Conservation (phyloP, 768 basidiomycete genomes). For the Russula lepida region DNA sequence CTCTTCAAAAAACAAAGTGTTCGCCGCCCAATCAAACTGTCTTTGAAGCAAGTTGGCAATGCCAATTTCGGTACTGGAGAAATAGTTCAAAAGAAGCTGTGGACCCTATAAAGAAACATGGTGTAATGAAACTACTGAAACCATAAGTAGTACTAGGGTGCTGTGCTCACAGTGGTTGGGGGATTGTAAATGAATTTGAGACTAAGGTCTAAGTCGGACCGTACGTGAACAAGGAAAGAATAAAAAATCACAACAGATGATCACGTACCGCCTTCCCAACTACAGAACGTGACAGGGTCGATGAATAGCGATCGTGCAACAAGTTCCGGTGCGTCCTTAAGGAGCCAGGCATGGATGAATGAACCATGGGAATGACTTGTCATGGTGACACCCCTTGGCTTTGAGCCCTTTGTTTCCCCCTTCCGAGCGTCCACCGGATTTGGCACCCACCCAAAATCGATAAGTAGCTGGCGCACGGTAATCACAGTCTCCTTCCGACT, state of each 20-base stretch:
- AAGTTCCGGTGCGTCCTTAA: slow-evolving; percentile 68
- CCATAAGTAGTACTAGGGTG: neutral
- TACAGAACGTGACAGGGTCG: slow-evolving; percentile 84
- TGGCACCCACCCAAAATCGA: slow-evolving; percentile 56
- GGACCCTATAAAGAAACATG: slow-evolving; percentile 42
- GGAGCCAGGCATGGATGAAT: slow-evolving; percentile 81
- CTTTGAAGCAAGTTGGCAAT: slow-evolving; percentile 78
- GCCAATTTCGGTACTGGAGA: slow-evolving; percentile 81
- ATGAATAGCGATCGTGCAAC: slow-evolving; percentile 76
- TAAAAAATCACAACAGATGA: neutral
- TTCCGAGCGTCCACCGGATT: slow-evolving; percentile 23
- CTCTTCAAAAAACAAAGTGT: slow-evolving; percentile 85
- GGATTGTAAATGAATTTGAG: slow-evolving; percentile 81
- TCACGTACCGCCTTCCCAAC: slow-evolving; percentile 83
- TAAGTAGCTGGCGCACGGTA: slow-evolving; percentile 48
- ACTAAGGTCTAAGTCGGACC: slow-evolving; percentile 58
- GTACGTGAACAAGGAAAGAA: neutral
- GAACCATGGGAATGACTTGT: slow-evolving; percentile 88
- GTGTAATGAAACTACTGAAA: slow-evolving; percentile 11
- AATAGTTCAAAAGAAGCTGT: slow-evolving; percentile 78
- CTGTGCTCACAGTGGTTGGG: slow-evolving; percentile 47
- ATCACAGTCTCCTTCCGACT: slow-evolving; percentile 50
- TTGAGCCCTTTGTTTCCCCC: slow-evolving; percentile 18
- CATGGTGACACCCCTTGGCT: slow-evolving; percentile 56
- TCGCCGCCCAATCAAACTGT: slow-evolving; percentile 80